Evolutionary conservation across 352 stramenopile species (phyloP).

Genomic region (Globisporangium parvum): DNA sequence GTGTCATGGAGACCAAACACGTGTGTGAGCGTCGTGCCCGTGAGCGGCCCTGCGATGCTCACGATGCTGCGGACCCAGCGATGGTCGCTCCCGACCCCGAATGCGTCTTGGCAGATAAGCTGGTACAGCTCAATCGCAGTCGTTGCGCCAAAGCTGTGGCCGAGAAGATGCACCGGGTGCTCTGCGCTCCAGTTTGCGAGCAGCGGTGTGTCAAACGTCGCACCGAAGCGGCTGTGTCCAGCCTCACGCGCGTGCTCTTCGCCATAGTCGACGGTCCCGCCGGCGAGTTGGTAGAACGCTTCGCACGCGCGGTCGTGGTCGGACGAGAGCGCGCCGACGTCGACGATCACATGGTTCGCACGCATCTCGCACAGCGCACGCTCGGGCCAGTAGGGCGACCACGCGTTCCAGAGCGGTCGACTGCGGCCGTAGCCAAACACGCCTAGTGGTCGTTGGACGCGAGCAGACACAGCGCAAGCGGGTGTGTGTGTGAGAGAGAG

Average conservation of each 20-base stretch:
- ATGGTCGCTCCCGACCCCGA: slow-evolving; percentile 39
- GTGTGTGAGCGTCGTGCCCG: slow-evolving; percentile 46
- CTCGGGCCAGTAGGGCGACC: slow-evolving; percentile 44
- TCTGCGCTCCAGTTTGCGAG: slow-evolving; percentile 38
- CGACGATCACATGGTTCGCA: slow-evolving; percentile 50
- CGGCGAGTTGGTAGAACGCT: slow-evolving; percentile 56
- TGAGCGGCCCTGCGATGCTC: slow-evolving; percentile 50
- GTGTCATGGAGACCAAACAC: slow-evolving; percentile 32
- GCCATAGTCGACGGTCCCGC: slow-evolving; percentile 57
- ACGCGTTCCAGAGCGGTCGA: slow-evolving; percentile 23
- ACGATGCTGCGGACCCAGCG: slow-evolving; percentile 56
- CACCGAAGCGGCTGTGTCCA: slow-evolving; percentile 40
- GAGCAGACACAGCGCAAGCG: no score
- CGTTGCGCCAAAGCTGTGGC: slow-evolving; percentile 56
- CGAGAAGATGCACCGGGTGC: slow-evolving; percentile 52
- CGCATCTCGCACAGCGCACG: slow-evolving; percentile 30
- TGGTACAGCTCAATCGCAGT: slow-evolving; percentile 73
- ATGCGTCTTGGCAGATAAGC: slow-evolving; percentile 49
- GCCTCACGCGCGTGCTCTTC: slow-evolving; percentile 28
- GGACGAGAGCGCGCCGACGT: slow-evolving; percentile 57
- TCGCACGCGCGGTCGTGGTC: slow-evolving; percentile 69
- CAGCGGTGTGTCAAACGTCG: slow-evolving; percentile 22
- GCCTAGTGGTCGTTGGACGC: slow-evolving; percentile 13
- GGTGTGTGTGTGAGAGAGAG: not conserved
- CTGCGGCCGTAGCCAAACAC: not conserved